phyloP scores from a whole-genome alignment of 2,329 filamentous ascomycete genomes.

The Phialocephala subalpina region DNA sequence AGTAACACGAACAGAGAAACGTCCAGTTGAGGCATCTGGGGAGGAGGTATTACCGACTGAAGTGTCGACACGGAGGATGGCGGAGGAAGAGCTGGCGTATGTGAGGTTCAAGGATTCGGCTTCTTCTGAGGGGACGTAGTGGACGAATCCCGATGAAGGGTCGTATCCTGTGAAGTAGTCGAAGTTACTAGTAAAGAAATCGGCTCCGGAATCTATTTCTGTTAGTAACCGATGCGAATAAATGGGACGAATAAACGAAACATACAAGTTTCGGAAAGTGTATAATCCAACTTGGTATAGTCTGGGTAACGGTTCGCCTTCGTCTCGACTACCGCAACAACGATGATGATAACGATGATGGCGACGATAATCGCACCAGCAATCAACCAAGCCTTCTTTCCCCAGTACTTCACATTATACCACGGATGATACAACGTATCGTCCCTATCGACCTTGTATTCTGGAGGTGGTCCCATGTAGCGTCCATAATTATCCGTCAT shows the following conservation, averaged over 20 bases:
- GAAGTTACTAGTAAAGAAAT: constrained; percentile 53
- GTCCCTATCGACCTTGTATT: constrained; percentile 34
- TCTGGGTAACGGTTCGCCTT: constrained; percentile 51
- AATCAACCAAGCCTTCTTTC: constrained; percentile 57
- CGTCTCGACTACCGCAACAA: constrained; percentile 50
- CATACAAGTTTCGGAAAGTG: constrained; percentile 49
- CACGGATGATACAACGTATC: constrained; percentile 35
- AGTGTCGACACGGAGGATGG: constrained; percentile 68
- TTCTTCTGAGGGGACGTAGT: constrained; percentile 48
- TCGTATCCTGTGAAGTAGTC: constrained; percentile 53
- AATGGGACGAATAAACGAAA: not conserved
- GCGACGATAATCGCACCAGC: constrained; percentile 49
- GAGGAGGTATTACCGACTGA: constrained; percentile 59
- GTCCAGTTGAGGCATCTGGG: constrained; percentile 58
- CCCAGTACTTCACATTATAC: constrained; percentile 62
- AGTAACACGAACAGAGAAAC: constrained; percentile 59
- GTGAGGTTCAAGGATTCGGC: constrained; percentile 64
- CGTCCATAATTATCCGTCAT: constrained; percentile 7
- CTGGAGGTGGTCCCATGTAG: constrained; percentile 25
- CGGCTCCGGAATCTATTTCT: constrained; percentile 44
- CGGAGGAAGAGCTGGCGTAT: constrained; percentile 59
- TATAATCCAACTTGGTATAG: constrained; percentile 51
- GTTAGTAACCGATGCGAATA: constrained; percentile 17
- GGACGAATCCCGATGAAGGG: constrained; percentile 53
- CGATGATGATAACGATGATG: constrained; percentile 56